A percentile compares a stretch with the other conserved stretches of the same genome.
phyloP scores from a whole-genome alignment of 805 yeast genomes.

The Kazachstania taianensis region DNA sequence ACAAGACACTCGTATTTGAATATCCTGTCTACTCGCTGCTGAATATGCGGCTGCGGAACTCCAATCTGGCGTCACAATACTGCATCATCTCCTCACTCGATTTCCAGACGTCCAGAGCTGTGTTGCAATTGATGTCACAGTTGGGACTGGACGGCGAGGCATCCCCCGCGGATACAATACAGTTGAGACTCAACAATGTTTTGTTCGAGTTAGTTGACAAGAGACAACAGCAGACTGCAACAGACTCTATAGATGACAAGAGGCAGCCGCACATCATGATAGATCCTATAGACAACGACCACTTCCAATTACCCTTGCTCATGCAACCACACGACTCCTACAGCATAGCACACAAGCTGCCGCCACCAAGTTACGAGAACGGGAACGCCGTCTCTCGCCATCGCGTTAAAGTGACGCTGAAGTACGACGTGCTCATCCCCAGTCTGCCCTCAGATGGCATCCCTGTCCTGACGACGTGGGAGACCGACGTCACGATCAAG shows the following conservation, averaged over 20 bases:
- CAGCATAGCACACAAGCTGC: conserved; percentile 21
- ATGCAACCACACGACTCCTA: conserved; percentile 19
- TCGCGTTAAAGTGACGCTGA: conserved; percentile 18
- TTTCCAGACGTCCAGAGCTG: conserved; percentile 24
- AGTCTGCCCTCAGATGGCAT: not conserved
- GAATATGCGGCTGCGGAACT: conserved; percentile 26
- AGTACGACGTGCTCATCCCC: conserved; percentile 9
- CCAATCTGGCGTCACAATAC: conserved; percentile 12
- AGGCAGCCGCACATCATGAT: not conserved
- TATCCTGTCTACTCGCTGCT: conserved; percentile 26
- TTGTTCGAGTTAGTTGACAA: conserved; percentile 17
- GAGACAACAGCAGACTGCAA: conserved; percentile 9
- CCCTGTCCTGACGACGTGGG: conserved; percentile 24
- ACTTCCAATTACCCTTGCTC: conserved; percentile 15
- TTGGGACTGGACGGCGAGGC: not conserved
- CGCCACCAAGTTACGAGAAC: conserved; percentile 6
- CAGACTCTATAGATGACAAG: conserved; percentile 16
- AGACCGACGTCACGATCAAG: conserved; percentile 26
- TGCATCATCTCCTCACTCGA: conserved; percentile 26
- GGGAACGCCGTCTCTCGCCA: conserved; percentile 10
- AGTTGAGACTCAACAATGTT: conserved; percentile 11
- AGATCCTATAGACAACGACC: not conserved
- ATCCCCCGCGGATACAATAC: not conserved
- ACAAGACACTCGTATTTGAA: conserved; percentile 5
- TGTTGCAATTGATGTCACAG: conserved; percentile 12